Percentiles rank a stretch among this genome's conserved stretches.
Conservation (phyloP, 164 flowering plant genomes). For the Annona cherimola region DNA sequence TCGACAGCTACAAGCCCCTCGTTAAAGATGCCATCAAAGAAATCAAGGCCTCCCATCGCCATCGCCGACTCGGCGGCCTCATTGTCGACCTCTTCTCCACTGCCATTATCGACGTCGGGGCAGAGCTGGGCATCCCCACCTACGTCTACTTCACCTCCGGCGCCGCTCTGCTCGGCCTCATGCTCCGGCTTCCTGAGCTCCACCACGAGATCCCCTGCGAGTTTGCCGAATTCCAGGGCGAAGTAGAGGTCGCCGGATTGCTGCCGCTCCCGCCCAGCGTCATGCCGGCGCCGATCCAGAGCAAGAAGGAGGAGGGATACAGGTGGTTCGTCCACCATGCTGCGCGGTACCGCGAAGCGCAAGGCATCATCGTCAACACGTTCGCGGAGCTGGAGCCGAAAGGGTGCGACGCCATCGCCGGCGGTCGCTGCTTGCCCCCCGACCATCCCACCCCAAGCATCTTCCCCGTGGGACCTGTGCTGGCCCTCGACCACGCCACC, state of each 20-base stretch:
- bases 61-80: conserved; percentile 3
- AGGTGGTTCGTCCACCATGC: conserved; percentile 5
- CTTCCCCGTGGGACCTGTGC: no score
- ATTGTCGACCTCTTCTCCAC: conserved; percentile 11
- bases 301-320: not conserved
- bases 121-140: conserved; percentile 8
- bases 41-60: not conserved
- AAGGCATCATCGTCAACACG: conserved; percentile 13
- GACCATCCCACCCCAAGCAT: conserved; percentile 3
- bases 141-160: conserved; percentile 11
- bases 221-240: not conserved
- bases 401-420: not conserved
- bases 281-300: conserved; percentile 3
- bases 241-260: conserved; percentile 10
- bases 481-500: no score
- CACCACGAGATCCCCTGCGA: not conserved
- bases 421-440: conserved; percentile 5
- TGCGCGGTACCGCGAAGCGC: not conserved
- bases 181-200: conserved; percentile 14
- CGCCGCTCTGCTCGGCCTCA: conserved; percentile 1
- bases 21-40: not conserved
- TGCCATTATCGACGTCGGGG: conserved; percentile 4
- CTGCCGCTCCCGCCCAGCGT: conserved; percentile 5
- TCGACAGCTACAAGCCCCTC: not conserved
- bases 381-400: conserved; percentile 4